Evolutionary conservation across 352 stramenopile genomes (phyloP).

Genomic region (Halophytophthora batemanensis): DNA sequence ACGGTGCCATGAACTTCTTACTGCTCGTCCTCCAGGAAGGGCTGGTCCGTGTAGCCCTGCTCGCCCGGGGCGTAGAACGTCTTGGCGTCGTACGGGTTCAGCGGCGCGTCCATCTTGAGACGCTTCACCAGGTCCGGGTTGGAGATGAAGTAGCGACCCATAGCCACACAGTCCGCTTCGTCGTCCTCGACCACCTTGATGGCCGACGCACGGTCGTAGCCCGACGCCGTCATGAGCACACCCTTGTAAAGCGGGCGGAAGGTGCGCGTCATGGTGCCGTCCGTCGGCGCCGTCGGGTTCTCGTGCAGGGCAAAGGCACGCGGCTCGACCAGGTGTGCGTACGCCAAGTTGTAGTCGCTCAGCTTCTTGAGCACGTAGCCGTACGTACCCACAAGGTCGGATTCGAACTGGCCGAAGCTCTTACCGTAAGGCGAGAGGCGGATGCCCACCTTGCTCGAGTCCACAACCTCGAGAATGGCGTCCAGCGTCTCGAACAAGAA

Average conservation of each 20-base stretch:
- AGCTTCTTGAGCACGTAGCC: conserved; percentile 31
- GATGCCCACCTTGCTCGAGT: conserved; percentile 33
- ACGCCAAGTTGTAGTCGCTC: conserved; percentile 43
- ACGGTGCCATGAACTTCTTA: too few relatives aligned
- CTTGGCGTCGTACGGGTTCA: conserved; percentile 35
- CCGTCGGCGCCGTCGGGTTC: conserved; percentile 25
- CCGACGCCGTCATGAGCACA: conserved; percentile 43
- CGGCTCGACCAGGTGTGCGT: conserved; percentile 49
- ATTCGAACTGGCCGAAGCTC: conserved; percentile 37
- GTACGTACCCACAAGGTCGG: conserved; percentile 36
- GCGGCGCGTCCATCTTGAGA: conserved; percentile 28
- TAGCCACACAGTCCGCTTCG: conserved; percentile 38
- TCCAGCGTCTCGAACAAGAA: conserved; percentile 54
- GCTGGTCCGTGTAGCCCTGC: conserved; percentile 38
- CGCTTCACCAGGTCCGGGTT: conserved; percentile 36
- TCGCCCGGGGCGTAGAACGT: conserved; percentile 36
- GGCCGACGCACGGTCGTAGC: conserved; percentile 29
- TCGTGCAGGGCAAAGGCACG: conserved; percentile 27
- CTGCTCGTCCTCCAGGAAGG: conserved; percentile 19
- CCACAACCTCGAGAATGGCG: conserved; percentile 35
- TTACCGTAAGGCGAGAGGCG: conserved; percentile 29
- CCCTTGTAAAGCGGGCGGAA: conserved; percentile 51
- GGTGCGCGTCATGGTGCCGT: conserved; percentile 35
- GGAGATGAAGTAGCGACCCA: conserved; percentile 55
- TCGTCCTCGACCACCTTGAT: conserved; percentile 34